These are phyloP conservation scores for Limonomyces culmigenus DNA, from an alignment of 1,284 basidiomycete genomes.

Conservation along the genomic window DNA sequence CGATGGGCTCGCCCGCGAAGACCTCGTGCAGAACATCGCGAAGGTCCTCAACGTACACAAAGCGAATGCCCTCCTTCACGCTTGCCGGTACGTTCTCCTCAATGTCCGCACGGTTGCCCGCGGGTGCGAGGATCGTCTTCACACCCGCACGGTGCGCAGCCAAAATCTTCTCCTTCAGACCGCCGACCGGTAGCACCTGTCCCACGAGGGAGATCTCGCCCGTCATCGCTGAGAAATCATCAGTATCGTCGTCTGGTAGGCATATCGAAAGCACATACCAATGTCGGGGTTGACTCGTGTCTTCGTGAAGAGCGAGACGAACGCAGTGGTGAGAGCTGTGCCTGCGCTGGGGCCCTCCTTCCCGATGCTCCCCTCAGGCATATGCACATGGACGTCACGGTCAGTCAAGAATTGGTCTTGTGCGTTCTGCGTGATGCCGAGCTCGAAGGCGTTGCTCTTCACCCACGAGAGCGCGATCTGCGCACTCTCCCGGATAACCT, in stretches of 20 bases:
- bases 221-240: conserved; percentile 59
- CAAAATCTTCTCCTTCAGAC: conserved; percentile 89
- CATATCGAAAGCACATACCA: conserved; percentile 29
- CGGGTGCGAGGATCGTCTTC: conserved; percentile 79
- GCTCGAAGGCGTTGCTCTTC: conserved; percentile 75
- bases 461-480: conserved; percentile 92
- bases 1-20: conserved; percentile 46
- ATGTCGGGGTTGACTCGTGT: conserved; percentile 74
- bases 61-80: conserved; percentile 84
- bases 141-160: conserved; percentile 90
- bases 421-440: conserved; percentile 66
- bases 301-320: conserved; percentile 82
- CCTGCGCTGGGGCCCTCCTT: conserved; percentile 97
- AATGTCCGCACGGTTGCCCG: conserved; percentile 79
- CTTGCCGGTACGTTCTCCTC: conserved; percentile 92
- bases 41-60: conserved; percentile 88
- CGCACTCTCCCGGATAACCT: conserved; percentile 92
- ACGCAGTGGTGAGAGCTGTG: conserved; percentile 81
- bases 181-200: conserved; percentile 86
- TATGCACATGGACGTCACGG: conserved; percentile 82
- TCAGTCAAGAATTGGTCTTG: conserved; percentile 71
- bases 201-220: conserved; percentile 89
- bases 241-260: conserved; percentile 4
- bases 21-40: conserved; percentile 77
- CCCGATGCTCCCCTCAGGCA: conserved; percentile 94